Base-by-base conservation (phyloP, 2,329 filamentous ascomycete genomes). In the Corinectria fuckeliana region DNA sequence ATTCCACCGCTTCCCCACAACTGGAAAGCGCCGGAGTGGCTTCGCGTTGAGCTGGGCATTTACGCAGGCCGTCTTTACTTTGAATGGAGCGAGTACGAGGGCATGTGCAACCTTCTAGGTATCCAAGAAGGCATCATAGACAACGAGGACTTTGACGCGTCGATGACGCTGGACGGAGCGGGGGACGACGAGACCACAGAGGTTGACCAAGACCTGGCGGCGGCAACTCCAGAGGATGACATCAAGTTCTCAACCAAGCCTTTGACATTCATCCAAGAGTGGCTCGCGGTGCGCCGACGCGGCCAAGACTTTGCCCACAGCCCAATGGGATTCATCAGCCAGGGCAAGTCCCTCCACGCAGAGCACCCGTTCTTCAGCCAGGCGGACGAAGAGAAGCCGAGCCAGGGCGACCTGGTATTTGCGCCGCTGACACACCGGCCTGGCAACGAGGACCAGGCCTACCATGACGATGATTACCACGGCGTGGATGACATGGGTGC, bases 11-110 rank as follows among this genome's bases (percentile, higher is more conserved):
- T 89, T 0, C 79, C 83, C 0, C 2, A 28, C 0, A 62, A 64
- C 1, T 85, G 81, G 78, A 58, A 64, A 2, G 73, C 81, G 0
- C 85, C 88, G 0, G 41, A 62, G 0, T 88, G 84, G 84, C 73
- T 90, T 0, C 76, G 71, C 1, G 76, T 84, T 0, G 83, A 90
- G 65, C 69, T 90, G 0, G 87, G 87, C 0, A 76, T 90, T 7
- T 81, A 88, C 53, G 77, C 85, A 0, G 88, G 87, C 0, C 78
- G 86, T 0, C 75, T 90, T 0, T 90, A 90, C 64, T 82, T 88
- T 51, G 76, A 81, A 0, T 85, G 76, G 72, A 62, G 74, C 0
- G 84, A 88, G 42, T 78, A 81, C 44, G 44, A 59, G 1, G 36
- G 58, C 2, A 65, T 83, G 14, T 73, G 69, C 10, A 34, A 56